Base-by-base conservation (phyloP, 1,284 basidiomycete species). In the Sporisorium exsertum region DNA sequence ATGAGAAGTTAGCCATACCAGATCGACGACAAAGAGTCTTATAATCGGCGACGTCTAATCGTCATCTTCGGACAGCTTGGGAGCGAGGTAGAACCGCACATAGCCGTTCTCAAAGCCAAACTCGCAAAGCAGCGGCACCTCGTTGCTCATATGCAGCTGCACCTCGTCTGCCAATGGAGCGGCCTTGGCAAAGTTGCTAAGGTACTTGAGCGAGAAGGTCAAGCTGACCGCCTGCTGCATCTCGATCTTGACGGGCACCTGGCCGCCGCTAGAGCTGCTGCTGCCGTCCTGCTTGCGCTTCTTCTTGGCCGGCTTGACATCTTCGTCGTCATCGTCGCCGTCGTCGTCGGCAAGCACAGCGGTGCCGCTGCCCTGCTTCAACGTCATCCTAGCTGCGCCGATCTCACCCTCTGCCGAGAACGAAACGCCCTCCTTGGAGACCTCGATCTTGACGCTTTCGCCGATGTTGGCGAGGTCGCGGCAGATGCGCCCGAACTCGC, bases 141-240 rank as follows among this genome's bases (percentile, higher is more conserved):
- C 82, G 67, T 81, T 77, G 56, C 64, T 74, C 78, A 80, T 80
- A 72, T 86, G 80, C 51, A 87, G 79, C 58, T 81, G 89, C 42
- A 95, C 93, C 27, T 88, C 89, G 72, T 89, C 89, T 16, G 91
- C 90, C 42, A 99, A 87, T 20, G 91, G 89, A 0, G 92, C 89
- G 72, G 93, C 94, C 89, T 98, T 99, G 68, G 94, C 91, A 86
- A 99, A 99, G 88, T 97, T 97, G 86, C 93, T 91, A 32, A 99
- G 91, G 87, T 99, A 99, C 87, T 99, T 98, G 83, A 98, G 89
- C 40, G 93, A 94, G 88, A 99, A 99, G 2, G 95, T 98, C 62
- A 99, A 89, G 45, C 91, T 91, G 77, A 99, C 96, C 78, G 93
- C 91, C 86, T 93, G 92, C 46, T 81, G 70, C 50, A 86, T 77